These are phyloP conservation scores for Colletotrichum sp. DNA, from an alignment of 2,329 filamentous ascomycete species.

Conservation along the genomic window DNA sequence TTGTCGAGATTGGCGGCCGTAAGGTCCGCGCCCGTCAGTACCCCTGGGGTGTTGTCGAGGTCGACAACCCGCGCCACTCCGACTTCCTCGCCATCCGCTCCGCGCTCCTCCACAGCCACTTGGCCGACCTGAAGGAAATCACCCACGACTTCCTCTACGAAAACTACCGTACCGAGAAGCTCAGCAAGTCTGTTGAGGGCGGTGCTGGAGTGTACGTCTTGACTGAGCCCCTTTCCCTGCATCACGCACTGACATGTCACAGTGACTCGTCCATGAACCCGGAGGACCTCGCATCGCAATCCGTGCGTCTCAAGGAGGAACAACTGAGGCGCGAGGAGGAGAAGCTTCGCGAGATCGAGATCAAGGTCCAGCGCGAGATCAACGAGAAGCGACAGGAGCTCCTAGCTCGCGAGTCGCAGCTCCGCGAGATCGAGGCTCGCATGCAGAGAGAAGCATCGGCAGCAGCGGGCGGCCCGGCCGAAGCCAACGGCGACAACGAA, in stretches of 20 bases:
- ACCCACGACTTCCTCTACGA: constrained; percentile 99
- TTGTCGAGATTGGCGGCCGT: constrained; percentile 91
- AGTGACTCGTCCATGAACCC: constrained; percentile 95
- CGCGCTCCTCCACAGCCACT: constrained; percentile 94
- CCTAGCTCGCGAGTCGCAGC: constrained; percentile 94
- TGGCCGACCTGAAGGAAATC: constrained; percentile 98
- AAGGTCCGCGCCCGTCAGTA: constrained; percentile 95
- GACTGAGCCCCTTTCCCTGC: neutral
- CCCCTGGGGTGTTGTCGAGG: constrained; percentile 98
- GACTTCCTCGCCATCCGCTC: constrained; percentile 98
- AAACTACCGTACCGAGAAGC: constrained; percentile 99
- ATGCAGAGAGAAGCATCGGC: constrained; percentile 87
- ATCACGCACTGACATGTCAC: constrained; percentile 28
- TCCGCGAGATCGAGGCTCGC: constrained; percentile 97
- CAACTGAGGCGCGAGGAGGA: constrained; percentile 98
- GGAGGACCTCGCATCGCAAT: constrained; percentile 95
- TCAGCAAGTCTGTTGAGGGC: constrained; percentile 98
- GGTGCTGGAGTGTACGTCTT: constrained; percentile 81
- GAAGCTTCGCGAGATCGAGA: constrained; percentile 98
- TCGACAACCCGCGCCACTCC: constrained; percentile 98
- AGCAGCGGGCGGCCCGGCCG: constrained; percentile 40
- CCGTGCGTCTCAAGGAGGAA: constrained; percentile 98
- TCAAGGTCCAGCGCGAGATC: constrained; percentile 99
- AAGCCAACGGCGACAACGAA: constrained; percentile 62
- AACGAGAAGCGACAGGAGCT: constrained; percentile 99